These are phyloP conservation scores for Batrachochytrium dendrobatidis DNA, from an alignment of 371 early-diverging fungal genomes.

Conservation along the genomic window DNA sequence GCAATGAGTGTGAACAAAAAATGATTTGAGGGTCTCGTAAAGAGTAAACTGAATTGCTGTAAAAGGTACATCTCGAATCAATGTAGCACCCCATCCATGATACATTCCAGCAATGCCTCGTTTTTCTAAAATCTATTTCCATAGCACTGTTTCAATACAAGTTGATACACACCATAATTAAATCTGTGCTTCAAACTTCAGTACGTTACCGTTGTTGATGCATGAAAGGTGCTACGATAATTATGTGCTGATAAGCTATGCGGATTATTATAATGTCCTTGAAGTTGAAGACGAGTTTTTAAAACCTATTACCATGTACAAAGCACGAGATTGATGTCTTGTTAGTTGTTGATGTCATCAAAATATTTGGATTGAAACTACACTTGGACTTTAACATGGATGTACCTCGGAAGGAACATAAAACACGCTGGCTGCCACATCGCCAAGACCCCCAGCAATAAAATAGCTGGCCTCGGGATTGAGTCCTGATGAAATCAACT, in stretches of 20 bases:
- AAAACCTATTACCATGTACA: too few relatives aligned
- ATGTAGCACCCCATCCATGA: slow-evolving; percentile 83
- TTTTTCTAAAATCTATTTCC: slow-evolving; percentile 69
- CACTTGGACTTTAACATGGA: background rate
- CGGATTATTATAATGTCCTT: slow-evolving; percentile 71
- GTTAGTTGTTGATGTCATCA: background rate
- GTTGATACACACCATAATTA: too few relatives aligned
- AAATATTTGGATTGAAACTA: background rate
- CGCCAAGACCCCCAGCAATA: slow-evolving; percentile 64
- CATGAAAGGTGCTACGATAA: slow-evolving; percentile 65
- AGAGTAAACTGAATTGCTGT: slow-evolving; percentile 90
- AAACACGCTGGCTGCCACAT: slow-evolving; percentile 60
- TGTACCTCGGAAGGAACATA: slow-evolving; percentile 74
- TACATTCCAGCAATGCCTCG: slow-evolving; percentile 85
- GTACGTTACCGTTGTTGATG: slow-evolving; percentile 48
- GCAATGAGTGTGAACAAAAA: slow-evolving; percentile 41
- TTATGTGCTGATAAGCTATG: slow-evolving; percentile 68
- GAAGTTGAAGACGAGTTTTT: slow-evolving; percentile 74
- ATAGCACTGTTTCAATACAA: slow-evolving; percentile 63
- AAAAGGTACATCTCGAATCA: slow-evolving; percentile 91
- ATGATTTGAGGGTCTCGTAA: slow-evolving; percentile 62
- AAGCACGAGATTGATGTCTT: too few relatives aligned
- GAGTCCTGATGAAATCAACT: slow-evolving; percentile 44
- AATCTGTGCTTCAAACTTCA: background rate
- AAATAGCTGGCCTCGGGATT: slow-evolving; percentile 61